phyloP scores from a whole-genome alignment of 352 stramenopile genomes.

The Pythium volutum region DNA sequence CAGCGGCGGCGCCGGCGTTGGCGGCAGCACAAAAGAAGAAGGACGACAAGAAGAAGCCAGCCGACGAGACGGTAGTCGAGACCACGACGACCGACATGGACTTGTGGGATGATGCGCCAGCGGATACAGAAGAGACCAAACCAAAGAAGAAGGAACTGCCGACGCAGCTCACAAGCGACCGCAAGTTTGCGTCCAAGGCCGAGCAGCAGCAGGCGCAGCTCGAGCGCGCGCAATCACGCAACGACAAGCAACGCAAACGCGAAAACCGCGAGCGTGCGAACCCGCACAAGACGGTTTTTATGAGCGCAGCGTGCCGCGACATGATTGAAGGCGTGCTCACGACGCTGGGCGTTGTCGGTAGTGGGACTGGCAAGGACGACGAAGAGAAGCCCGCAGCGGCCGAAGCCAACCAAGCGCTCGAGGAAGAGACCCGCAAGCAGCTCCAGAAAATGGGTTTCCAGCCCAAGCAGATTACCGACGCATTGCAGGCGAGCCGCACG shows the following conservation, averaged over 20 bases:
- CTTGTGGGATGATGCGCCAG: conserved; percentile 34
- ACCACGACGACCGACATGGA: conserved; percentile 29
- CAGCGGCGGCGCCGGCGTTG: background rate
- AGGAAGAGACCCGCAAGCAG: conserved; percentile 26
- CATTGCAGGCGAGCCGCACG: conserved; percentile 29
- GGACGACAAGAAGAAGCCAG: conserved; percentile 9
- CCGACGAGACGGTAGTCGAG: conserved; percentile 8
- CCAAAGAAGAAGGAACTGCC: conserved; percentile 10
- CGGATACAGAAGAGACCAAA: background rate
- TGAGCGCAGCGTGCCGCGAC: conserved; percentile 83
- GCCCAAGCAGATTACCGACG: conserved; percentile 42
- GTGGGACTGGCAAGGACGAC: background rate
- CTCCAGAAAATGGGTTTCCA: conserved; percentile 62
- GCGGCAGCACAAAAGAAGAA: background rate
- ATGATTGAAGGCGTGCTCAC: conserved; percentile 86
- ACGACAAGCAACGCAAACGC: conserved; percentile 76
- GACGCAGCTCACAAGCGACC: conserved; percentile 57
- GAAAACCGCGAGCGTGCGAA: conserved; percentile 93
- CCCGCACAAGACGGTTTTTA: conserved; percentile 85
- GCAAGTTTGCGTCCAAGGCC: conserved; percentile 71
- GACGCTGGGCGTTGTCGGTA: conserved; percentile 26
- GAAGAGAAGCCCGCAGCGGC: conserved; percentile 3
- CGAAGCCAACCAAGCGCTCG: conserved; percentile 27
- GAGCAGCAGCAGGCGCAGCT: conserved; percentile 66
- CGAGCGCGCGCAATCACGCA: conserved; percentile 50